Conservation (phyloP, 495 filamentous ascomycete species). For the Coniosporium apollinis region DNA sequence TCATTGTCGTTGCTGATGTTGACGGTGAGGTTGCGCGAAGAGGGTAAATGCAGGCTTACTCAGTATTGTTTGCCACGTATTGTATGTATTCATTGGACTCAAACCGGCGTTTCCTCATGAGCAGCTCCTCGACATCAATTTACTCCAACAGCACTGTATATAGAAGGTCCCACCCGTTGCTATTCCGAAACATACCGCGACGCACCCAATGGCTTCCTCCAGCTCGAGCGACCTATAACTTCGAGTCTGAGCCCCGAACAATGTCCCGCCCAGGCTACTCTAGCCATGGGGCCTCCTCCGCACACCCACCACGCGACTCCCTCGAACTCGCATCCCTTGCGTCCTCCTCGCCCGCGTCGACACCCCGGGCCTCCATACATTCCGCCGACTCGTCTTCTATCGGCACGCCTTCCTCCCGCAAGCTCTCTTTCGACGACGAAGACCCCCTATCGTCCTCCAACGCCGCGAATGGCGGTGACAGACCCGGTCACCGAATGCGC, state of each 20-base stretch:
- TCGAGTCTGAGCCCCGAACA: constrained; percentile 1
- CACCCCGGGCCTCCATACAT: constrained; percentile 39
- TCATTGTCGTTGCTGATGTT: too few relatives aligned
- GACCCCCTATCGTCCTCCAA: constrained; percentile 54
- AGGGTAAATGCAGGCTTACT: too few relatives aligned
- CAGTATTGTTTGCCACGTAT: too few relatives aligned
- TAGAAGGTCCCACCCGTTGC: too few relatives aligned
- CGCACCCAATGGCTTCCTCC: too few relatives aligned
- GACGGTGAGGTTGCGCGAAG: too few relatives aligned
- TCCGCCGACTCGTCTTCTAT: constrained; percentile 68
- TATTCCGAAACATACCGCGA: too few relatives aligned
- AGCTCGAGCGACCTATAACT: background rate
- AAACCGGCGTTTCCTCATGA: too few relatives aligned
- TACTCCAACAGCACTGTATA: too few relatives aligned
- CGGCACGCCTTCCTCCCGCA: constrained; percentile 79
- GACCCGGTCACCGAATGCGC: constrained; percentile 37
- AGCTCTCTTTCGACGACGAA: constrained; percentile 73
- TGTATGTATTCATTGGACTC: too few relatives aligned
- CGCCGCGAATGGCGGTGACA: constrained; percentile 28
- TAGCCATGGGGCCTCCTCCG: constrained; percentile 8
- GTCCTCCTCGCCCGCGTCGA: constrained; percentile 48
- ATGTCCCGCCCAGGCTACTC: constrained; percentile 18
- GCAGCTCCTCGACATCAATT: too few relatives aligned
- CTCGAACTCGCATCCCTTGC: constrained; percentile 92
- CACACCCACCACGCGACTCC: constrained; percentile 60